Conservation (phyloP, 345 rosid species). For the Pugionium dolabratum region DNA sequence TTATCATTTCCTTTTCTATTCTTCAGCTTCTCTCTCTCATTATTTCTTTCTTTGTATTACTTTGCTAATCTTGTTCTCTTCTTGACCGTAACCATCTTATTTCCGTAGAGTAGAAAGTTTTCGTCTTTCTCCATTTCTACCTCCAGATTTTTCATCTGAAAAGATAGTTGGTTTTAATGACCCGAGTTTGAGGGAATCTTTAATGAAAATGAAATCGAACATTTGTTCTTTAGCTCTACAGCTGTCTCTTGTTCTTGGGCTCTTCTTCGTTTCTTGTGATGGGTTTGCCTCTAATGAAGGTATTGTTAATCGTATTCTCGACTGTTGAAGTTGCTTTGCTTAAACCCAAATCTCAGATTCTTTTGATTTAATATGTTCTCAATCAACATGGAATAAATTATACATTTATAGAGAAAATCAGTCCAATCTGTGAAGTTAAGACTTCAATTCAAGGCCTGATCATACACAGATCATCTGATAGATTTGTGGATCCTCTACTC, state of each 20-base stretch:
- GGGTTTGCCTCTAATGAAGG: conserved; percentile 73
- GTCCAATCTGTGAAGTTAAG: conserved; percentile 31
- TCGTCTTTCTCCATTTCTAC: conserved; percentile 23
- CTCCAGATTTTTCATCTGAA: conserved; percentile 8
- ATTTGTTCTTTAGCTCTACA: conserved; percentile 28
- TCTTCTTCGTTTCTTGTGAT: conserved; percentile 49
- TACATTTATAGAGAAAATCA: conserved; percentile 14
- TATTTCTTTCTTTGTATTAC: not conserved
- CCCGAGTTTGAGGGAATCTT: conserved; percentile 35
- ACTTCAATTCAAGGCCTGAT: conserved; percentile 7
- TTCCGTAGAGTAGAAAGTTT: conserved; percentile 22
- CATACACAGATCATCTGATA: conserved; percentile 2
- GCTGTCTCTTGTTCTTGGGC: conserved; percentile 47
- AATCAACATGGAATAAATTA: not conserved
- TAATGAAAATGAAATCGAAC: conserved; percentile 32
- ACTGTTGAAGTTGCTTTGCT: not conserved
- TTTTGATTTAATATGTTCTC: not conserved
- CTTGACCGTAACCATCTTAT: conserved; percentile 28
- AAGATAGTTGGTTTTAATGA: conserved; percentile 32
- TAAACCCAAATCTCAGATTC: conserved; percentile 60
- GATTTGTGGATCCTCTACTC: conserved; percentile 17
- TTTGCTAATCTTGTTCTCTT: conserved; percentile 37
- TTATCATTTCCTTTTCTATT: conserved; percentile 21
- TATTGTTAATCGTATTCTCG: conserved; percentile 31
- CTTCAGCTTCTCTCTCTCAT: conserved; percentile 28